These are phyloP conservation scores for Calonectria hawksworthii DNA, from an alignment of 2,329 filamentous ascomycete species.

Conservation along the genomic window DNA sequence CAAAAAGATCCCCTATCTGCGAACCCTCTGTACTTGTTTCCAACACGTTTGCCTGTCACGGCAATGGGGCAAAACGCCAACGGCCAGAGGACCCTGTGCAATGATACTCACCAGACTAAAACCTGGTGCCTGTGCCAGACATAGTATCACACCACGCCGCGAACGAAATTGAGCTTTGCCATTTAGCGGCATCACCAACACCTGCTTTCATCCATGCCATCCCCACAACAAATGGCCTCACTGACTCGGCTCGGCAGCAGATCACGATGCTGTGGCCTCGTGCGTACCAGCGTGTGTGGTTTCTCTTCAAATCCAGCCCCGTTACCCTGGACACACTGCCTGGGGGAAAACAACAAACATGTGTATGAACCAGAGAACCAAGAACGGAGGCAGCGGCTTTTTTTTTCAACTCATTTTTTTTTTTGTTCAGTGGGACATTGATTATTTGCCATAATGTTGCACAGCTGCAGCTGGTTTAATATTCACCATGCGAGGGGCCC, in stretches of 20 bases:
- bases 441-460: conserved; percentile 1
- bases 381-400: background rate
- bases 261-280: background rate
- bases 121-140: conserved; percentile 3
- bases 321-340: background rate
- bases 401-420: background rate
- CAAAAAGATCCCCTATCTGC: background rate
- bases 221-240: conserved; percentile 22
- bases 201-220: conserved; percentile 18
- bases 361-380: background rate
- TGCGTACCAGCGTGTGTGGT: background rate
- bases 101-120: background rate
- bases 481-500: background rate
- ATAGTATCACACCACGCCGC: conserved; percentile 18
- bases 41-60: background rate
- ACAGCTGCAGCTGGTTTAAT: conserved; percentile 1
- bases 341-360: conserved; percentile 1
- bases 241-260: background rate
- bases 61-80: background rate
- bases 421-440: background rate
- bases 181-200: conserved; percentile 20
- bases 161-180: conserved; percentile 18
- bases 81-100: background rate
- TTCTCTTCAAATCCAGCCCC: background rate
- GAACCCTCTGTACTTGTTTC: background rate